Conservation (phyloP, 2,329 filamentous ascomycete genomes). For the Cytospora schulzeri region DNA sequence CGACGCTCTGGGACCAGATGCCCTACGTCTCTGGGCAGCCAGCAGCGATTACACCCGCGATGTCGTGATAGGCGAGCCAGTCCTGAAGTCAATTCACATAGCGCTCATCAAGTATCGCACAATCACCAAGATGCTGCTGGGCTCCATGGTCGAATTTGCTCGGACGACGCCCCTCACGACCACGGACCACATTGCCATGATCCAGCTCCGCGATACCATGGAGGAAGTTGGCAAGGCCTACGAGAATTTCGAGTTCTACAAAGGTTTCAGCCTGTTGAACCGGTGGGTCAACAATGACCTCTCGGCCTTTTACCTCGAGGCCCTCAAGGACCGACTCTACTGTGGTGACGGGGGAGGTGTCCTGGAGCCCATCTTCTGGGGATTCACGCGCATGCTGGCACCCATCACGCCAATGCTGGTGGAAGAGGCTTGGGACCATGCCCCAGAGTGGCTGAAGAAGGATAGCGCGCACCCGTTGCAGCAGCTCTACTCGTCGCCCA, state of each 20-base stretch:
- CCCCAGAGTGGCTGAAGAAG: conserved; percentile 64
- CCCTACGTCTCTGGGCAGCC: conserved; percentile 86
- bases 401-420: conserved; percentile 83
- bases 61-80: conserved; percentile 76
- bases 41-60: conserved; percentile 91
- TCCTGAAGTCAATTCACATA: conserved; percentile 75
- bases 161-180: conserved; percentile 55
- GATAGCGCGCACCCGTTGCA: conserved; percentile 46
- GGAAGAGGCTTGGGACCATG: conserved; percentile 83
- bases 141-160: conserved; percentile 64
- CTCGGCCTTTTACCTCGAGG: conserved; percentile 92
- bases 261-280: conserved; percentile 72
- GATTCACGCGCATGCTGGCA: conserved; percentile 76
- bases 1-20: conserved; percentile 82
- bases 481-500: conserved; percentile 49
- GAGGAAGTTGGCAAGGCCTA: conserved; percentile 66
- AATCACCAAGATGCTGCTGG: conserved; percentile 88
- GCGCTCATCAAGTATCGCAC: conserved; percentile 84
- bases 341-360: conserved; percentile 71
- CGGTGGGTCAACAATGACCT: conserved; percentile 81
- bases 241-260: conserved; percentile 78
- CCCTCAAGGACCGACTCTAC: conserved; percentile 89
- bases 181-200: conserved; percentile 74
- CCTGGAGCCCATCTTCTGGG: conserved; percentile 67
- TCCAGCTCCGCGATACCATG: conserved; percentile 71